Percentiles rank a stretch among this genome's conserved stretches.
These are phyloP conservation scores for Linnemannia exigua DNA, from an alignment of 192 early-diverging fungal species.

Conservation along the genomic window DNA sequence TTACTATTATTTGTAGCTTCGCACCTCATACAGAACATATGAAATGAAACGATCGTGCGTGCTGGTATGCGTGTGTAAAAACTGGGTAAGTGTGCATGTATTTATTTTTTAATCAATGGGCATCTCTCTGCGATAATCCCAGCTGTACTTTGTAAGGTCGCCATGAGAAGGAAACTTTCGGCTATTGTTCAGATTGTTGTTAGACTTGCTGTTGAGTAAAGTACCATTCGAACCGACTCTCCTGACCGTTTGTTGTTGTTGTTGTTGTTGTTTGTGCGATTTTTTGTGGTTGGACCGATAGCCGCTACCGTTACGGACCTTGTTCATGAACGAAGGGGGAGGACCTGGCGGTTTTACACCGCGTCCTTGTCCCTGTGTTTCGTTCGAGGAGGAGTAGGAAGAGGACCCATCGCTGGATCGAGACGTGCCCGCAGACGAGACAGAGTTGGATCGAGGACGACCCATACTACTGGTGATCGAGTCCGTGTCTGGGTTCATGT, in stretches of 20 bases:
- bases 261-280: not conserved
- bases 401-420: not conserved
- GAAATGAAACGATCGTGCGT: not conserved
- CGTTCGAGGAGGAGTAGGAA: not conserved
- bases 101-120: not conserved
- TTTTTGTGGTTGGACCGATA: not conserved
- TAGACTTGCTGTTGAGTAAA: not conserved
- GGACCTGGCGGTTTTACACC: constrained; percentile 5
- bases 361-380: not conserved
- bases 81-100: not conserved
- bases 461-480: not conserved
- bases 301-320: not conserved
- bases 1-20: not conserved
- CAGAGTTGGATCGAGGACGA: constrained; percentile 19
- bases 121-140: constrained; percentile 28
- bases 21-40: not conserved
- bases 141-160: constrained; percentile 11
- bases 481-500: not conserved
- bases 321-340: constrained; percentile 25
- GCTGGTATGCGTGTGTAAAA: not conserved
- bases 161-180: constrained; percentile 28
- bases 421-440: constrained; percentile 14
- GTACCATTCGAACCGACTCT: not conserved
- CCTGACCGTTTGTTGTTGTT: not conserved
- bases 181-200: not conserved